Evolutionary conservation across 306 rosid genomes (phyloP), one percentile per base, ranked within the genome.

Genomic region (Prosopis cineraria): DNA sequence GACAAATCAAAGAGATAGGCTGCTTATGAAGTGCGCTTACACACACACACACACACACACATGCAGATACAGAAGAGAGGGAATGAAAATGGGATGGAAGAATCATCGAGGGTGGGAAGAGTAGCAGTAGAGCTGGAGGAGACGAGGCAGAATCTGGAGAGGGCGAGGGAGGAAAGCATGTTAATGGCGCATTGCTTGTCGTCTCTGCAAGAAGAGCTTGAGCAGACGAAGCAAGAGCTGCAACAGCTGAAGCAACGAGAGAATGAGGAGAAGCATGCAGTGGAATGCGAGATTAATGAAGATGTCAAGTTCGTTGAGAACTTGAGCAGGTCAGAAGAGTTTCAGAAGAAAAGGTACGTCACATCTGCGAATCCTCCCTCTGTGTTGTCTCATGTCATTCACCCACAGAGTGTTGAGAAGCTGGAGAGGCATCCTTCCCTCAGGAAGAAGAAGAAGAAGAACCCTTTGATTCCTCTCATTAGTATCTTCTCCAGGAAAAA

Each of bases 301-400:
- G 96, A 86, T 25, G 89, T 90, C 19, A 90, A 89, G 80, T 84
- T 85, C 7, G 86, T 88, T 0, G 97, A 87, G 34, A 87, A 81
- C 12, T 47, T 90, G 0, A 80, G 48, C 84, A 16, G 86, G 59
- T 63, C 73, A 37, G 56, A 76, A n/a, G 98, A 93, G 60, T 93
- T 93, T 34, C 98, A 95, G 44, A 95, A 93, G 91, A 93, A 90
- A 81, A 86, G 95, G 79, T 95, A 93, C 14, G 98, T 95, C 73
- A 91, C 98, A 91, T 91, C n/a, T 73, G 98, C 96, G 11, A 89
- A 92, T 78, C 90, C 93, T 0, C 91, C 98, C 1, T 89, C 95
- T 0, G 71, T n/a, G n/a, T n/a, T 67, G 0, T 78, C 87, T 47
- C 89, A 88, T 45, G 84, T 82, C 11, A 25, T 75, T 63, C 25